phyloP scores from a whole-genome alignment of 1,139 yeast species.

The Candida mesenterica region DNA sequence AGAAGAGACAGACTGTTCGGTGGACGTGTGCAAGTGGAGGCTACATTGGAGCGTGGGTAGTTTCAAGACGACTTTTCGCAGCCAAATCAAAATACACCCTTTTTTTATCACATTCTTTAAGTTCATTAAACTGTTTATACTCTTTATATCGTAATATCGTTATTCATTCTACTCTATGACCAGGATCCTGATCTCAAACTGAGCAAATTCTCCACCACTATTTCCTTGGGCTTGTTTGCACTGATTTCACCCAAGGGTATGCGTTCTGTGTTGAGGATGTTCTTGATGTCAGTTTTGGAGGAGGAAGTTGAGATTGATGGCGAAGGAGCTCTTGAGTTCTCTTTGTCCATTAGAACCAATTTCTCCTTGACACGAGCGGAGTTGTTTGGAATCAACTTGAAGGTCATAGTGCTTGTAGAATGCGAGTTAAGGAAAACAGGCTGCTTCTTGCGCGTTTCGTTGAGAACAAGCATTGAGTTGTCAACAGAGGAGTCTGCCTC shows the following conservation, averaged over 20 bases:
- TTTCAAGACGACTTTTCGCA: too few relatives aligned
- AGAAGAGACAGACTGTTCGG: too few relatives aligned
- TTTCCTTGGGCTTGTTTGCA: slow-evolving; percentile 18
- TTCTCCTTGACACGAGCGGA: background rate
- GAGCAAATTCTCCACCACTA: slow-evolving; percentile 40
- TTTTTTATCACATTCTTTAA: too few relatives aligned
- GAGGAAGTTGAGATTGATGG: background rate
- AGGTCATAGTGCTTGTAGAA: slow-evolving; percentile 38
- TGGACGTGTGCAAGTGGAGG: too few relatives aligned
- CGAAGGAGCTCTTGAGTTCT: slow-evolving; percentile 4
- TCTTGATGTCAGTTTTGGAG: slow-evolving; percentile 17
- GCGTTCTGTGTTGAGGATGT: slow-evolving; percentile 19
- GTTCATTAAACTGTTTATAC: too few relatives aligned
- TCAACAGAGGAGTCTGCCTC: slow-evolving; percentile 23
- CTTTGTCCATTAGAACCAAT: background rate
- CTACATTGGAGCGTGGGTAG: too few relatives aligned
- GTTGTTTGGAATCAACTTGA: slow-evolving; percentile 35
- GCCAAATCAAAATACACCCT: too few relatives aligned
- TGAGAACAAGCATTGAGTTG: slow-evolving; percentile 28
- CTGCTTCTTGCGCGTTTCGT: slow-evolving; percentile 41
- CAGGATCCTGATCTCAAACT: slow-evolving; percentile 43
- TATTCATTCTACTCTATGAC: slow-evolving; percentile 17
- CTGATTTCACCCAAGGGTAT: slow-evolving; percentile 30
- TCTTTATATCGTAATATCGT: background rate
- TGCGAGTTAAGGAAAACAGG: slow-evolving; percentile 34